Evolutionary conservation across 768 basidiomycete genomes (phyloP), one percentile per base, ranked within the genome.

Genomic region (Tylopilus plumbeoviolaceoides): DNA sequence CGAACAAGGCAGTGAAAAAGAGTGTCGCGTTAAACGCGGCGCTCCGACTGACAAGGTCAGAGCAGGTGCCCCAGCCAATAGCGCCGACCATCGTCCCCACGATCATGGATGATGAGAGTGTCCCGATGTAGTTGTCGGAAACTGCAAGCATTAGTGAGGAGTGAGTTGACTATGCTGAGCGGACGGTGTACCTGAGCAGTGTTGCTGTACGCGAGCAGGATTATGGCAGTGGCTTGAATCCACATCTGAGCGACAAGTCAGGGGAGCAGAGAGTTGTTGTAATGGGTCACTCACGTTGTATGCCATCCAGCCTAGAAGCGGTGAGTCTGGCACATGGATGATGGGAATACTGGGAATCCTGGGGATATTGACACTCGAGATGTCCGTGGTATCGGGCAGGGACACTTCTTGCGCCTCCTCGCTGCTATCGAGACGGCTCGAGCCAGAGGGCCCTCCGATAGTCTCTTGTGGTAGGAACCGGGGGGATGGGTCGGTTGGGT

Each of bases 191-290:
- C 94, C 82, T 60, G 76, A 72, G 69, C 85, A 99, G 66, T 98
- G 92, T 44, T 84, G 84, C 66, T 98, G 95, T 21, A 99, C 87
- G 43, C 95, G 78, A n/a, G 95, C 95, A 99, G 77, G 43, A 95
- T 89, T 33, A 98, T 91, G 23, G 95, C 90, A 6, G 88, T 72
- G 14, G 89, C 87, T 78, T 94, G 89, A 50, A 95, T 82, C 91
- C 91, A 94, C 90, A 93, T 92, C 91, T 94, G 66, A 57, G 54
- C 41, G 50, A 55, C 51, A 47, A 49, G 67, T 75, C 59, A 73
- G 62, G 58, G 55, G 47, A 4, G 53, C 46, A 25, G 42, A 48
- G 49, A 40, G 23, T 36, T 53, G n/a, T 27, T 4, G 30, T 7
- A 46, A 43, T 45, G 12, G 5, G 23, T 23, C 23, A 62, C 77